These are phyloP conservation scores for Podospora tetraspora DNA, from an alignment of 495 filamentous ascomycete genomes.

Conservation along the genomic window DNA sequence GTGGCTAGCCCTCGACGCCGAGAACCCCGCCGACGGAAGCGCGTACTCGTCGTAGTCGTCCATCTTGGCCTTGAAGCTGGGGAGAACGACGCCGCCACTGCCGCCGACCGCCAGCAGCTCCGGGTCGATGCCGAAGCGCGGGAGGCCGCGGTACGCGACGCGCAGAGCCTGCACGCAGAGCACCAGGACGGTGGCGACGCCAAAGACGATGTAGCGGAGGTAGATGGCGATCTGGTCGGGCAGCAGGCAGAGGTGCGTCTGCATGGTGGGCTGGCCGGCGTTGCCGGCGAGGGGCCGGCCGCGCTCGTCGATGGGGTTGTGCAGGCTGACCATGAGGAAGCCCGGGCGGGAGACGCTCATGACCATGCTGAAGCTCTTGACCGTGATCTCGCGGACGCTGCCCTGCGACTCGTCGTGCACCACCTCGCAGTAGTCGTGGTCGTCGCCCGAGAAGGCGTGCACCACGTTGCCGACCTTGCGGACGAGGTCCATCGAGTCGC, in stretches of 20 bases:
- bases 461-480: slow-evolving; percentile 67
- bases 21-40: slow-evolving; percentile 22
- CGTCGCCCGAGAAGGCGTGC: slow-evolving; percentile 89
- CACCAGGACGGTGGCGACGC: slow-evolving; percentile 53
- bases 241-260: slow-evolving; percentile 86
- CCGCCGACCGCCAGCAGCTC: slow-evolving; percentile 1
- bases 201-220: slow-evolving; percentile 63
- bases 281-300: slow-evolving; percentile 54
- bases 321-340: slow-evolving; percentile 81
- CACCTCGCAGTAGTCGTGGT: slow-evolving; percentile 97
- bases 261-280: slow-evolving; percentile 54
- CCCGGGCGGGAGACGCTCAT: slow-evolving; percentile 94
- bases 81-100: slow-evolving; percentile 24
- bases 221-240: slow-evolving; percentile 83
- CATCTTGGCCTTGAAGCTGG: slow-evolving; percentile 43
- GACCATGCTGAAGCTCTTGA: slow-evolving; percentile 88
- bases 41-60: slow-evolving; percentile 39
- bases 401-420: slow-evolving; percentile 60
- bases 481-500: slow-evolving; percentile 67
- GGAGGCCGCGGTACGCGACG: slow-evolving; percentile 42
- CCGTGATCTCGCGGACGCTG: slow-evolving; percentile 79
- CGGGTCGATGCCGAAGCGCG: slow-evolving; percentile 42
- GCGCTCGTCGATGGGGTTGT: slow-evolving; percentile 72
- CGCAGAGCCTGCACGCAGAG: slow-evolving; percentile 59
- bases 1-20: slow-evolving; percentile 21